phyloP scores from a whole-genome alignment of 2,329 filamentous ascomycete species.

The Botrytis tulipae region DNA sequence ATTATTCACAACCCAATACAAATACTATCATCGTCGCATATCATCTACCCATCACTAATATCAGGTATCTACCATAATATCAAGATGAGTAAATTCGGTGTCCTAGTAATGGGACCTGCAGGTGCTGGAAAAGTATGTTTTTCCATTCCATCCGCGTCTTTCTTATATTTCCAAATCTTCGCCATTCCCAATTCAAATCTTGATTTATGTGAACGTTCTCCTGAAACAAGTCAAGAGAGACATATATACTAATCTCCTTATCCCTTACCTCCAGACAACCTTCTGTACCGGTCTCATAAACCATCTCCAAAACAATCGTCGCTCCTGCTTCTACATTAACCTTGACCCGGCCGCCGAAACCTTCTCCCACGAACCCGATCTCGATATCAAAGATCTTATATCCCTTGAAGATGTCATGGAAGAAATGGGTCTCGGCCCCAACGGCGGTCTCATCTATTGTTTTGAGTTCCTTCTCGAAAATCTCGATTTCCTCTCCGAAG shows the following conservation, averaged over 20 bases:
- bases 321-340: conserved; percentile 97
- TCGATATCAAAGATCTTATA: conserved; percentile 95
- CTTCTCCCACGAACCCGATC: conserved; percentile 86
- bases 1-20: not conserved
- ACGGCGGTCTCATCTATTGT: conserved; percentile 92
- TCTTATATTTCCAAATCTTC: conserved; percentile 26
- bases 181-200: not conserved
- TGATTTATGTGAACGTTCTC: not conserved
- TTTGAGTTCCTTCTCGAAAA: conserved; percentile 96
- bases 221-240: not conserved
- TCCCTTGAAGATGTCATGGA: conserved; percentile 96
- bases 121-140: conserved; percentile 77
- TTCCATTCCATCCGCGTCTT: conserved; percentile 23
- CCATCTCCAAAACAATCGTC: conserved; percentile 83
- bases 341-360: conserved; percentile 93
- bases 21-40: not conserved
- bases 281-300: conserved; percentile 94
- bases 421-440: conserved; percentile 84
- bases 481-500: conserved; percentile 84
- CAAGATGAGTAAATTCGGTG: conserved; percentile 88
- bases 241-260: not conserved
- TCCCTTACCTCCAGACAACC: conserved; percentile 62
- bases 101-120: conserved; percentile 93
- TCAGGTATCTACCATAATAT: not conserved
- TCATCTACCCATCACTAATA: not conserved